A percentile compares a stretch with the other conserved stretches of the same genome.
Conservation (phyloP, 2,329 filamentous ascomycete genomes). For the Fonsecaea monophora region DNA sequence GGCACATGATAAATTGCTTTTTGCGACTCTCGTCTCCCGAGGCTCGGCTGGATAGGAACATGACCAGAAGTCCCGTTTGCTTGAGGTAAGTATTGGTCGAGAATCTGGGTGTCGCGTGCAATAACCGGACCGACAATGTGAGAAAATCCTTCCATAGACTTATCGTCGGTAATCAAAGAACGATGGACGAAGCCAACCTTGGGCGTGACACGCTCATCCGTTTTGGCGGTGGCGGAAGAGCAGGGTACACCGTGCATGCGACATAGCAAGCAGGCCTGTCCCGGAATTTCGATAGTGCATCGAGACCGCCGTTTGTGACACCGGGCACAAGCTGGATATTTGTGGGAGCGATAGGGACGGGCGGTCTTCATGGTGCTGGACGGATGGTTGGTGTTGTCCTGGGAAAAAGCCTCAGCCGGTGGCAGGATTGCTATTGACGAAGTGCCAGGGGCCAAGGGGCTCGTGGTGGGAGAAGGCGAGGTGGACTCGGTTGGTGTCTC, state of each 20-base stretch:
- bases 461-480: constrained; percentile 7
- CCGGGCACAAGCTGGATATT: constrained; percentile 65
- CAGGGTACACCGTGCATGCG: constrained; percentile 65
- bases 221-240: constrained; percentile 57
- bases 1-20: constrained; percentile 54
- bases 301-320: constrained; percentile 68
- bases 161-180: constrained; percentile 33
- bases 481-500: neutral
- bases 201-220: constrained; percentile 36
- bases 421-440: neutral
- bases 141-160: constrained; percentile 40
- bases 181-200: constrained; percentile 38
- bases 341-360: constrained; percentile 67
- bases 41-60: constrained; percentile 41
- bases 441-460: neutral
- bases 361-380: constrained; percentile 36
- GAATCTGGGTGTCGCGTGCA: constrained; percentile 65
- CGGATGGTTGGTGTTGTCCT: constrained; percentile 3
- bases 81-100: constrained; percentile 64
- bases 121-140: constrained; percentile 67
- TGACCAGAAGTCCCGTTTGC: constrained; percentile 37
- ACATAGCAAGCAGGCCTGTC: constrained; percentile 64
- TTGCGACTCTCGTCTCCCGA: constrained; percentile 44
- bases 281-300: constrained; percentile 64
- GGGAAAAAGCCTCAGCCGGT: constrained; percentile 3